These are phyloP conservation scores for Mytilinidion resinicola DNA, from an alignment of 495 filamentous ascomycete genomes.

Conservation along the genomic window DNA sequence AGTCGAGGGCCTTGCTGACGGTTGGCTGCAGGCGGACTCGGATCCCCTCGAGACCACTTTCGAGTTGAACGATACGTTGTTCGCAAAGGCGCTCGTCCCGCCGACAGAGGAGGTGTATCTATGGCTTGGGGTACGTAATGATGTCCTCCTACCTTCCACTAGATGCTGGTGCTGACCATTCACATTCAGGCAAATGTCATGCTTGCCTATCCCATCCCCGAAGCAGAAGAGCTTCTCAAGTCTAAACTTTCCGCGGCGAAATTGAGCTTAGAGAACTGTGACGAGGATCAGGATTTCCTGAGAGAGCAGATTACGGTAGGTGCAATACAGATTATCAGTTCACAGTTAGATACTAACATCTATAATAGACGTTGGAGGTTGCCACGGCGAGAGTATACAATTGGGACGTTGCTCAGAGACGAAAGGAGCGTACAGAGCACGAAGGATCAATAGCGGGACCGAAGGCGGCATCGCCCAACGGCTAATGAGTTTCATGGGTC, in stretches of 20 bases:
- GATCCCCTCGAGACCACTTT: conserved; percentile 85
- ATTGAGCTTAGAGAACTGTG: conserved; percentile 71
- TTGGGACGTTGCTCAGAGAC: conserved; percentile 90
- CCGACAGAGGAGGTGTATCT: conserved; percentile 90
- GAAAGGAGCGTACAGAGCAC: conserved; percentile 61
- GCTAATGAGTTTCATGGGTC: neutral
- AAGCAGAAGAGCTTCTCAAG: conserved; percentile 72
- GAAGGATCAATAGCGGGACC: conserved; percentile 21
- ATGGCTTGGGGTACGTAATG: conserved; percentile 70
- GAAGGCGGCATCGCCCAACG: conserved; percentile 8
- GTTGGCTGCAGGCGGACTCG: conserved; percentile 31
- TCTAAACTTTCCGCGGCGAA: conserved; percentile 76
- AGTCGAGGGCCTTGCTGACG: conserved; percentile 13
- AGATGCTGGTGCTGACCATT: neutral
- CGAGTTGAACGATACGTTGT: conserved; percentile 92
- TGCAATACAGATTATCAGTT: neutral
- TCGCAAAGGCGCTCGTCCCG: conserved; percentile 75
- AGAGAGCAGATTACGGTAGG: conserved; percentile 90
- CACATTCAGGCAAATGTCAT: conserved; percentile 82
- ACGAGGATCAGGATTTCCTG: conserved; percentile 95
- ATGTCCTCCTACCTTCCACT: neutral
- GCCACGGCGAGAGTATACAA: conserved; percentile 97
- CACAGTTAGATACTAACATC: neutral
- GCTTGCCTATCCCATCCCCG: conserved; percentile 84
- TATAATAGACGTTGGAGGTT: conserved; percentile 80